Percentiles rank a stretch among this genome's conserved stretches.
phyloP scores from a whole-genome alignment of 306 rosid genomes.

The Ceratonia siliqua region DNA sequence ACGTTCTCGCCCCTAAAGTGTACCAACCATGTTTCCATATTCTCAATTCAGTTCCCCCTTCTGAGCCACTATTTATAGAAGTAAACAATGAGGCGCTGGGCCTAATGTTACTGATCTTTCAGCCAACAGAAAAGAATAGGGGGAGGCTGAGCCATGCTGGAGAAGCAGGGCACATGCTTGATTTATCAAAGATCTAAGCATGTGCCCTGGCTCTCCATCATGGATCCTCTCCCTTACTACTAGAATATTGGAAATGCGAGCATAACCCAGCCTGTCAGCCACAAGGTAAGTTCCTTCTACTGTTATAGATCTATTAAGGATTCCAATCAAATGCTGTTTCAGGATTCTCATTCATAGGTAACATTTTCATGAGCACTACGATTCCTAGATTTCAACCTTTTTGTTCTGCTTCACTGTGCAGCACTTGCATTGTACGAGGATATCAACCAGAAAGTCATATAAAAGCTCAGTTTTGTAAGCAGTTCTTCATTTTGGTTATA shows the following conservation, averaged over 20 bases:
- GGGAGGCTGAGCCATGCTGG: slow-evolving; percentile 64
- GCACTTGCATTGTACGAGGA: background rate
- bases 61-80: background rate
- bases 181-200: slow-evolving; percentile 32
- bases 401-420: background rate
- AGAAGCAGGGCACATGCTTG: slow-evolving; percentile 95
- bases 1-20: background rate
- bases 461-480: background rate
- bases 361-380: background rate
- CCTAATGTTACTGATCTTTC: background rate
- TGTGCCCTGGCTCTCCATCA: slow-evolving; percentile 70
- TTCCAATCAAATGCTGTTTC: background rate
- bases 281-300: slow-evolving; percentile 20
- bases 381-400: background rate
- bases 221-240: slow-evolving; percentile 57
- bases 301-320: too few relatives aligned
- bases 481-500: background rate
- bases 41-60: too few relatives aligned
- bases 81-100: background rate
- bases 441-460: background rate
- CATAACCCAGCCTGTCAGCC: background rate
- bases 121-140: slow-evolving; percentile 9
- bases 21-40: background rate
- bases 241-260: background rate
- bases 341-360: background rate